Conservation (phyloP, 768 basidiomycete genomes). For the Lyophyllum decastes region DNA sequence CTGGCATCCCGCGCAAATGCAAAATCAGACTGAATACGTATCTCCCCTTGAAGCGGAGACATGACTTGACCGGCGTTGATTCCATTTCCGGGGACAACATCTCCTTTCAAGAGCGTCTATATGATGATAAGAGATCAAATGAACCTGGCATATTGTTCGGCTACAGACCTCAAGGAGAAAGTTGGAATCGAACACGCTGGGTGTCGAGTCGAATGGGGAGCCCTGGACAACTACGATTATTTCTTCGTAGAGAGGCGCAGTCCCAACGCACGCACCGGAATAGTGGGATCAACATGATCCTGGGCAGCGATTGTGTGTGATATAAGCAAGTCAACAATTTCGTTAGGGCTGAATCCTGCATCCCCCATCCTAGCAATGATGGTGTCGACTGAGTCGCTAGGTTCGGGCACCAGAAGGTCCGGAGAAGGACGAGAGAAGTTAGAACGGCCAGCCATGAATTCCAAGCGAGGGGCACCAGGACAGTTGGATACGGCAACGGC, state of each 20-base stretch:
- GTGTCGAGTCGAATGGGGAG: conserved; percentile 32
- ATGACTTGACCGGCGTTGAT: conserved; percentile 22
- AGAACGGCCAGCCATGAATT: conserved; percentile 38
- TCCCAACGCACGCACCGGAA: conserved; percentile 14
- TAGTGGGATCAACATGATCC: conserved; percentile 22
- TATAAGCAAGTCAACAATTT: conserved; percentile 34
- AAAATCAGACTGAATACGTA: conserved; percentile 31
- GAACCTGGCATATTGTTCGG: background rate
- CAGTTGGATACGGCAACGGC: conserved; percentile 38
- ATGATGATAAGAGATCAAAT: background rate
- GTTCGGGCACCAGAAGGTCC: conserved; percentile 35
- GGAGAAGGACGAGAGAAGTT: conserved; percentile 27
- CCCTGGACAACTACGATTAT: conserved; percentile 9
- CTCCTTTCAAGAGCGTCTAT: conserved; percentile 29
- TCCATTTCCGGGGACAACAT: conserved; percentile 24
- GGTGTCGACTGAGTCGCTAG: conserved; percentile 25
- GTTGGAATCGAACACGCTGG: conserved; percentile 30
- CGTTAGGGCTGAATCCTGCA: conserved; percentile 32
- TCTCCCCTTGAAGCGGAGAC: conserved; percentile 26
- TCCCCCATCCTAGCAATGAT: conserved; percentile 33
- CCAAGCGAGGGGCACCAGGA: conserved; percentile 37
- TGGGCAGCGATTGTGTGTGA: conserved; percentile 28
- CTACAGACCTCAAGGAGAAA: conserved; percentile 29
- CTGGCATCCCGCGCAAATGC: conserved; percentile 24
- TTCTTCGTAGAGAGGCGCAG: background rate